These are phyloP conservation scores for Paxillus rubicundulus DNA, from an alignment of 768 basidiomycete species.

Conservation along the genomic window DNA sequence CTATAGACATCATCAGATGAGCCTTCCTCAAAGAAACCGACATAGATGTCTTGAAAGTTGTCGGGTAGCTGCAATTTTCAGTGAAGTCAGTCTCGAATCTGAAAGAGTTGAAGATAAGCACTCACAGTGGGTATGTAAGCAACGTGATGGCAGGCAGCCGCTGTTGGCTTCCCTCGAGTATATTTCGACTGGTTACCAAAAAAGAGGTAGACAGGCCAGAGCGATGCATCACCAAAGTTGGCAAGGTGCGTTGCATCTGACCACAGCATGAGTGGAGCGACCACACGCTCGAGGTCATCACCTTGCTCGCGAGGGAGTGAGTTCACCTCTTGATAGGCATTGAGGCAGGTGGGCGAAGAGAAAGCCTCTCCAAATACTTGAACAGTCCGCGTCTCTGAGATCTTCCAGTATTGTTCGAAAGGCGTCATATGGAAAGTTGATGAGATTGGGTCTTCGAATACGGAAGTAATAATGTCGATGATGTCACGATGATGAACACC, in stretches of 20 bases:
- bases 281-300: constrained; percentile 9
- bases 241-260: constrained; percentile 26
- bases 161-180: constrained; percentile 7
- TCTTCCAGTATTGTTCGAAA: too few species aligned
- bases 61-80: constrained; percentile 3
- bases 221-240: constrained; percentile 6
- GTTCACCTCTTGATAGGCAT: constrained; percentile 5
- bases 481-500: neutral
- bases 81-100: neutral
- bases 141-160: constrained; percentile 8
- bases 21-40: neutral
- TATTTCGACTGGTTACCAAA: constrained; percentile 17
- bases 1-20: constrained; percentile 2
- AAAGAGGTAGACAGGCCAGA: constrained; percentile 19
- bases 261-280: constrained; percentile 22
- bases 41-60: constrained; percentile 6
- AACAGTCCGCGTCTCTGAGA: neutral
- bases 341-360: neutral
- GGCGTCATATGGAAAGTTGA: constrained; percentile 20
- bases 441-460: neutral
- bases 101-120: neutral
- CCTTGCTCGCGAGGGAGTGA: constrained; percentile 7
- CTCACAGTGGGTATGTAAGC: constrained; percentile 10
- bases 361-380: neutral
- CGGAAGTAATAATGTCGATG: neutral